A percentile compares a stretch with the other conserved stretches of the same genome.
These are phyloP conservation scores for Silene noctiflora DNA, from an alignment of 179 eudicot genomes.

Conservation along the genomic window DNA sequence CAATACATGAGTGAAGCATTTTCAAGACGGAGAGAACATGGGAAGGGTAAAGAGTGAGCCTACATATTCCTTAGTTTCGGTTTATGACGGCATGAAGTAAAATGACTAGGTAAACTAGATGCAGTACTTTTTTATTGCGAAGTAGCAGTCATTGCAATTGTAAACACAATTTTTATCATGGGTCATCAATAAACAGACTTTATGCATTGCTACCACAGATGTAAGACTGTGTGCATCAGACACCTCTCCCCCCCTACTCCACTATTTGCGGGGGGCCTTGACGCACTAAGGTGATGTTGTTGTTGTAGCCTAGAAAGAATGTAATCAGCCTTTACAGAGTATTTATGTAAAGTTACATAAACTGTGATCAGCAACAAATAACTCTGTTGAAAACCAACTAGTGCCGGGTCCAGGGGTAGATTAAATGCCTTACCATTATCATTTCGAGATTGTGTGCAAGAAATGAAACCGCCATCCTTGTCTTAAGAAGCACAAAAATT, in stretches of 20 bases:
- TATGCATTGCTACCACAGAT: neutral
- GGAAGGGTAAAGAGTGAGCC: neutral
- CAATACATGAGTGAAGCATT: constrained; percentile 14
- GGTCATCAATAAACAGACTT: neutral
- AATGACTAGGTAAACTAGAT: neutral
- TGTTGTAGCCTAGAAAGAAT: neutral
- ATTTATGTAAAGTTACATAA: neutral
- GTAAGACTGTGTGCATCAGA: neutral
- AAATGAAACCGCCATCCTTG: neutral
- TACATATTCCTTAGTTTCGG: neutral
- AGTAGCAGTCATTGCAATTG: neutral
- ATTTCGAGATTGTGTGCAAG: neutral
- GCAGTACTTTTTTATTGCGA: neutral
- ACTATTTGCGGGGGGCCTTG: no score
- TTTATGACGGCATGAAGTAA: neutral
- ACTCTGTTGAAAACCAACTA: neutral
- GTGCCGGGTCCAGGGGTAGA: neutral
- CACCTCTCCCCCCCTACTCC: no score
- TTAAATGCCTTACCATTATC: neutral
- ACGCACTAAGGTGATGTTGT: no score
- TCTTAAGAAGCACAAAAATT: neutral
- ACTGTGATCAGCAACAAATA: neutral
- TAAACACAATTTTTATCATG: neutral
- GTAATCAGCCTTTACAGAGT: neutral
- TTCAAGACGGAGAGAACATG: neutral